Evolutionary conservation across 23 red algal genomes (phyloP).

Genomic region (Chondrus crispus): DNA sequence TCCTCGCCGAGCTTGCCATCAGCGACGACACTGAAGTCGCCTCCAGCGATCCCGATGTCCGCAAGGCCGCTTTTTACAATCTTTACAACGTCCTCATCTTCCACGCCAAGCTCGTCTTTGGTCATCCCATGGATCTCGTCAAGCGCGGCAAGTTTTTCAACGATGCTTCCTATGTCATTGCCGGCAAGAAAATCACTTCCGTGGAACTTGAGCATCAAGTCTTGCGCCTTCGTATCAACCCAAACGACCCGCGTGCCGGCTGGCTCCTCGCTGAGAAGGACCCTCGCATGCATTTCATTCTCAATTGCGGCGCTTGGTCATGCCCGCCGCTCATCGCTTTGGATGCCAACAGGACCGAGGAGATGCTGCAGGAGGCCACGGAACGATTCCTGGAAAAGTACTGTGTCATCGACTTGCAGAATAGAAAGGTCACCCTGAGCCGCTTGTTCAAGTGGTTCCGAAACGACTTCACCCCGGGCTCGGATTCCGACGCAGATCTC

Average conservation of each 20-base stretch:
- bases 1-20: constrained; percentile 26
- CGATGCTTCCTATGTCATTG: constrained; percentile 61
- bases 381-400: constrained; percentile 49
- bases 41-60: background rate
- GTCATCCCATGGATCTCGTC: constrained; percentile 52
- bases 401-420: constrained; percentile 28
- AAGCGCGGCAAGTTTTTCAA: constrained; percentile 72
- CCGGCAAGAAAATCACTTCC: constrained; percentile 38
- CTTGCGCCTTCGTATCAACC: constrained; percentile 33
- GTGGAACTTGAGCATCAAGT: constrained; percentile 68
- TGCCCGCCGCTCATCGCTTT: constrained; percentile 58
- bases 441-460: constrained; percentile 74
- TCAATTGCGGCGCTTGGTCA: constrained; percentile 75
- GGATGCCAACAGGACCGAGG: background rate
- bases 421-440: constrained; percentile 43
- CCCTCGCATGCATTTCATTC: constrained; percentile 79
- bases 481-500: constrained; percentile 7
- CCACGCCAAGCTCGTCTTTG: constrained; percentile 64
- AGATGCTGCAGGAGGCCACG: constrained; percentile 34
- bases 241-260: background rate
- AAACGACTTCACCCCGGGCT: constrained; percentile 53
- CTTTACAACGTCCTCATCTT: constrained; percentile 70
- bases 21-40: constrained; percentile 1
- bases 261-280: constrained; percentile 52
- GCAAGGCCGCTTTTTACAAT: constrained; percentile 56